phyloP scores from a whole-genome alignment of 176 grass and related monocot genomes.

The Triticum monococcum region DNA sequence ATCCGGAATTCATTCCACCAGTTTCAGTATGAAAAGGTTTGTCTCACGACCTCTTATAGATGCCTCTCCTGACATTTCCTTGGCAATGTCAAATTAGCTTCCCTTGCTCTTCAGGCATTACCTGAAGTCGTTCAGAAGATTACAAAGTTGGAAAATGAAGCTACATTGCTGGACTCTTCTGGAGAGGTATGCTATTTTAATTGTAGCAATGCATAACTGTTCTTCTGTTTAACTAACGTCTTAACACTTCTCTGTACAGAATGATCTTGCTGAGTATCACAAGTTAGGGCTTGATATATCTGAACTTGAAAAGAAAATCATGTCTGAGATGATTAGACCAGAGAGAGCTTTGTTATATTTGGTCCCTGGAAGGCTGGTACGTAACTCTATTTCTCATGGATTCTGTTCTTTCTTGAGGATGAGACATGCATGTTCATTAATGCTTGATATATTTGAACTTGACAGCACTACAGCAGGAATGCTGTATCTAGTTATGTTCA shows the following conservation, averaged over 20 bases:
- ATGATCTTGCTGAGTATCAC: conserved; percentile 81
- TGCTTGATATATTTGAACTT: too few relatives aligned
- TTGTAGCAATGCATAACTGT: neutral
- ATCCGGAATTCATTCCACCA: conserved; percentile 99
- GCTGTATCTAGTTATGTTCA: conserved; percentile 6
- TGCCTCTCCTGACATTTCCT: conserved; percentile 24
- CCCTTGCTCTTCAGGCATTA: conserved; percentile 57
- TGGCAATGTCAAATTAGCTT: conserved; percentile 30
- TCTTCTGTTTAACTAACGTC: neutral
- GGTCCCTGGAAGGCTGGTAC: conserved; percentile 90
- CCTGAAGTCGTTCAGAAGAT: conserved; percentile 79
- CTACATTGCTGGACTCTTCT: conserved; percentile 81
- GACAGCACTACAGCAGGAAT: neutral
- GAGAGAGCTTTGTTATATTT: conserved; percentile 87
- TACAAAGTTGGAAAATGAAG: conserved; percentile 81
- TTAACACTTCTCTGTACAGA: conserved; percentile 49
- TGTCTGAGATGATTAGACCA: conserved; percentile 88
- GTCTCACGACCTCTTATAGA: conserved; percentile 24
- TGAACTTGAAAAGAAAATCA: conserved; percentile 91
- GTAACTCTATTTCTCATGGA: conserved; percentile 23
- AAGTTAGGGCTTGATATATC: conserved; percentile 79
- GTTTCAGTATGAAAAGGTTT: conserved; percentile 98
- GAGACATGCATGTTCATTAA: neutral
- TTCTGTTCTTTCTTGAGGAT: conserved; percentile 10
- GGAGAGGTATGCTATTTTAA: conserved; percentile 56